Evolutionary conservation across 2,329 filamentous ascomycete genomes (phyloP), one percentile per base, ranked within the genome.

Genomic region (Cercospora janseana): DNA sequence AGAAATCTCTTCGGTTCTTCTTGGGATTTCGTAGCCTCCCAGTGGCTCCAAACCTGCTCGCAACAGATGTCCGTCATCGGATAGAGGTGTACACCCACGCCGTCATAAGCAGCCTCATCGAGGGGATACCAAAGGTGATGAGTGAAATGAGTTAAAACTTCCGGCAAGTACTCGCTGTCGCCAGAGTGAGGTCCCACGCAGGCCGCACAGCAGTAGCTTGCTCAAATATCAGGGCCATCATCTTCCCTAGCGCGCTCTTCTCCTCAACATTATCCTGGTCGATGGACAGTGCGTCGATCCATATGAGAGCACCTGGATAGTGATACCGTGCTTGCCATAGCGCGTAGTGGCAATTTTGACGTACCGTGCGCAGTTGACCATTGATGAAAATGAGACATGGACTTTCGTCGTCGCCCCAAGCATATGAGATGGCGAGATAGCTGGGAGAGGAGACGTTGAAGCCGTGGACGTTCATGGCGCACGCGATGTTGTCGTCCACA

Each of bases 251-350:
- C 3, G 20, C 16, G 3, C 29, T 32, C 18, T 46, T 50, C 43
- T 58, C 55, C 3, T 20, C 16, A 4, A 43, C 10, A 13, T 54
- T 41, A 2, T 46, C 37, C 13, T 58, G 55, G 23, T 58, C 41
- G 10, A 56, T 53, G 32, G 49, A 57, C 3, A 57, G 16, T 10
- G 52, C 45, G 21, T 56, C 55, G 0, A 56, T 31, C 49, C 55
- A 58, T 6, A 56, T 18, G 8, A n/a, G 3, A 28, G 40, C n/a
- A 18, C 2, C 15, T 4, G 40, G 6, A 20, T 44, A 29, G 12
- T 31, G 40, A 13, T 16, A 20, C 2, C 40, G 40, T 31, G 40
- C 40, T 44, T 44, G 40, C 40, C 40, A 44, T 2, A 31, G 12
- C 13, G 40, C 24, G n/a, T 44, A 44, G 3, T 29, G 40, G 13